Evolutionary conservation across 805 yeast genomes (phyloP), one percentile per base, ranked within the genome.

Genomic region (Priceomyces carsonii): DNA sequence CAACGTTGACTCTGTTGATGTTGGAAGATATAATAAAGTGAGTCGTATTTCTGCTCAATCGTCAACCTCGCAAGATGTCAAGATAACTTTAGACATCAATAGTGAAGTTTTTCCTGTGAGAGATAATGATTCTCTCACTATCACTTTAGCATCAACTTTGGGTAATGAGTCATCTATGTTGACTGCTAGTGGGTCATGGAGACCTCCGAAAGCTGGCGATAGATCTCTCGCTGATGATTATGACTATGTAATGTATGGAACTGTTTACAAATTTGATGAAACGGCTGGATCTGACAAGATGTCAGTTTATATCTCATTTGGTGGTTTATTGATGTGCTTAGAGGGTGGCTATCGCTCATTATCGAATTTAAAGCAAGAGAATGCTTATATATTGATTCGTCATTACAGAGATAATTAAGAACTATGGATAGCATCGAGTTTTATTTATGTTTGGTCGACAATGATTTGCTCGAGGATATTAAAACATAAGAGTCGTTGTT

Each of bases 211-310:
- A 61, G 75, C 85, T 8, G 85, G 82, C 40, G 96, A 89, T 48
- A 77, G 83, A 55, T 77, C 95, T 5, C 73, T 91, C 52, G 96
- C 96, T 47, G 97, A 91, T 59, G 98, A 93, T 57, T 91, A 89
- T 68, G 98, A 91, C 61, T 93, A 93, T 53, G 98, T 93, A 47
- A 91, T 93, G 98, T 81, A 90, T 59, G 99, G 99, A 36, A 89
- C 96, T 5, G 95, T 93, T 29, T 93, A 93, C 72, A 90, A 91
- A 61, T 93, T 93, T 57, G 96, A 91, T 60, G 99, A 93, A 66
- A 78, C 82, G 43, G 56, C 61, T 25, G 70, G 73, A 27, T 77
- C 77, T 45, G 86, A 81, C 53, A 70, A 69, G 46, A 84, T 88
- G 63, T 82, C 95, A 14, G 96, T 91, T 16, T 93, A 88, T 58